These are phyloP conservation scores for Cryptomeria japonica DNA, from an alignment of 75 land plant genomes.

Conservation along the genomic window DNA sequence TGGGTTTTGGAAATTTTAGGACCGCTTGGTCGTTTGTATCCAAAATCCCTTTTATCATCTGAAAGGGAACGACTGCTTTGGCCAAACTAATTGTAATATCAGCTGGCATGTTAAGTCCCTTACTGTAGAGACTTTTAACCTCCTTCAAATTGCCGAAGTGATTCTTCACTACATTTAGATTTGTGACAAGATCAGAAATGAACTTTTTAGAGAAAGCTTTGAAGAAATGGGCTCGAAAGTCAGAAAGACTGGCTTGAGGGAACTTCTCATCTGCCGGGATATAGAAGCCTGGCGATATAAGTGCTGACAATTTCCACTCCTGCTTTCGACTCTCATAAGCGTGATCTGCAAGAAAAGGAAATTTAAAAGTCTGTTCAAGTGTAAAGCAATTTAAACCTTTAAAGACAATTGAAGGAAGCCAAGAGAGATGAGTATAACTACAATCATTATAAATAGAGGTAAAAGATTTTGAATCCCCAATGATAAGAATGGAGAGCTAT, in stretches of 20 bases:
- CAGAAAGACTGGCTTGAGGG: constrained; percentile 26
- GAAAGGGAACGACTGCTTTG: neutral
- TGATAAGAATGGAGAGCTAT: too few species aligned
- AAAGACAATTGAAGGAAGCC: neutral
- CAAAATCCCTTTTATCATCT: neutral
- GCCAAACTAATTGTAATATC: too few species aligned
- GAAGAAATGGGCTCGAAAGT: constrained; percentile 24
- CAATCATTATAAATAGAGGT: neutral
- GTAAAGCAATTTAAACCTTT: neutral
- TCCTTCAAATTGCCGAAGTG: constrained; percentile 19
- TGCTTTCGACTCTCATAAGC: constrained; percentile 23
- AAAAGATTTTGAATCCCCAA: neutral
- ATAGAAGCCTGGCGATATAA: neutral
- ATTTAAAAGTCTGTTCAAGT: neutral
- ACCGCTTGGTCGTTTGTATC: neutral
- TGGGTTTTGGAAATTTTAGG: constrained; percentile 1
- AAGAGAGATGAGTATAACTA: neutral
- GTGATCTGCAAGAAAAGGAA: neutral
- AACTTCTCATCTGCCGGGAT: constrained; percentile 56
- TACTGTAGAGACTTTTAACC: constrained; percentile 19
- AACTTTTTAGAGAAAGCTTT: constrained; percentile 3
- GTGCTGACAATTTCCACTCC: neutral
- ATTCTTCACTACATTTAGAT: too few species aligned
- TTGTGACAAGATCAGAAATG: neutral
- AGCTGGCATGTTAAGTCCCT: constrained; percentile 1